A percentile compares a stretch with the other conserved stretches of the same genome.
Evolutionary conservation across 179 eudicot genomes (phyloP).

Genomic region (Actinidia chinensis): DNA sequence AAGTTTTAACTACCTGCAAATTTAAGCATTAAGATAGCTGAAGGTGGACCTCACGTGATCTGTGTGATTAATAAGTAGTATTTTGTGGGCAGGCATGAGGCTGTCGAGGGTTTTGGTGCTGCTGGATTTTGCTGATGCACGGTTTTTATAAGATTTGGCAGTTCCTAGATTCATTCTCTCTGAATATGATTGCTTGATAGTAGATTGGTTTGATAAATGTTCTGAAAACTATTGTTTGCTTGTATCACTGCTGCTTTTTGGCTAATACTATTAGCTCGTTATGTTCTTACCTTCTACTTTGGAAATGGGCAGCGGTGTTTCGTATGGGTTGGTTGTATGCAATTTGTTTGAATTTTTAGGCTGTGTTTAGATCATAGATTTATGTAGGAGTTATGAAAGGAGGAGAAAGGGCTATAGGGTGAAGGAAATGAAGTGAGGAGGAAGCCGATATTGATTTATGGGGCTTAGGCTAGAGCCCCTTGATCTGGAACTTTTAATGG

Average conservation of each 20-base stretch:
- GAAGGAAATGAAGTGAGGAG: too few species aligned
- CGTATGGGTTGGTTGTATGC: too few species aligned
- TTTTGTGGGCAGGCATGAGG: constrained; percentile 15
- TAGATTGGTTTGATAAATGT: constrained; percentile 7
- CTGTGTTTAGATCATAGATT: too few species aligned
- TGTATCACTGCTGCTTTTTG: constrained; percentile 12
- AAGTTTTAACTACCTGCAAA: neutral
- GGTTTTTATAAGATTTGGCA: constrained; percentile 7
- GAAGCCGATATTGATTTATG: too few species aligned
- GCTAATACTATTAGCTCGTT: constrained; percentile 7
- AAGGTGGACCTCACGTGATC: neutral
- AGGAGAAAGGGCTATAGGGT: too few species aligned
- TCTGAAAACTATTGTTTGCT: neutral
- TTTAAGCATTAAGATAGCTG: neutral
- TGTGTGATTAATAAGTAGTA: neutral
- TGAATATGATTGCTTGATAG: neutral
- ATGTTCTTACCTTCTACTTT: neutral
- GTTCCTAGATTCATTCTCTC: neutral
- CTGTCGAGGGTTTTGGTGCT: neutral
- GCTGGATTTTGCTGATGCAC: constrained; percentile 14
- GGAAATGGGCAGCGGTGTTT: neutral
- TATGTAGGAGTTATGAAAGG: too few species aligned
- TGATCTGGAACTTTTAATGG: too few species aligned
- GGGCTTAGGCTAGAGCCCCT: too few species aligned
- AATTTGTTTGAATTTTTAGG: too few species aligned